Evolutionary conservation across 495 filamentous ascomycete genomes (phyloP).

Genomic region (Annulohypoxylon bovei): DNA sequence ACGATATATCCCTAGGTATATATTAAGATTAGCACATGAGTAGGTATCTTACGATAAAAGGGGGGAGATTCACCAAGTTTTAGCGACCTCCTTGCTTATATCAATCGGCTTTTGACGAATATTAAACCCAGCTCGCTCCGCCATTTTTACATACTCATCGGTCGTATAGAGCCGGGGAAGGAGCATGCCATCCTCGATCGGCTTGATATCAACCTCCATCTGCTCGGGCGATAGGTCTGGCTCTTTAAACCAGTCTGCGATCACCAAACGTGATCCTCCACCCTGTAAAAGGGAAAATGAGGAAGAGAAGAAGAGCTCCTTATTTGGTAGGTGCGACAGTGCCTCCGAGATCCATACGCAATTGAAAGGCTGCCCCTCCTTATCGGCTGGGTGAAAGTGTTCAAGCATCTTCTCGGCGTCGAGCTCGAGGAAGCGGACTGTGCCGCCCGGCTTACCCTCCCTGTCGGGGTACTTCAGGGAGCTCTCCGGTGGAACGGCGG

Average conservation of each 20-base stretch:
- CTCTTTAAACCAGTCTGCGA: constrained; percentile 67
- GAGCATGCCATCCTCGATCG: constrained; percentile 69
- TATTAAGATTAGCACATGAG: not conserved
- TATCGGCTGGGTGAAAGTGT: constrained; percentile 48
- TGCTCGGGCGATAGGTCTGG: constrained; percentile 54
- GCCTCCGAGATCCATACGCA: constrained; percentile 69
- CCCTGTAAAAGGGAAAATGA: constrained; percentile 56
- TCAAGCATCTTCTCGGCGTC: constrained; percentile 68
- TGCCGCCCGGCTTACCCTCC: constrained; percentile 41
- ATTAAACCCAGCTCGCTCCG: constrained; percentile 55
- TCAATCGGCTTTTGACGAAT: constrained; percentile 59
- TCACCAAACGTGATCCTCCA: constrained; percentile 53
- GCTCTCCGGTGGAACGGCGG: constrained; percentile 12
- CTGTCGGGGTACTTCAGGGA: constrained; percentile 49
- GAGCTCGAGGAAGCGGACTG: constrained; percentile 62
- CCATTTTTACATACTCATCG: constrained; percentile 60
- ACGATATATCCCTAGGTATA: constrained; percentile 69
- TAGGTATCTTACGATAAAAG: not conserved
- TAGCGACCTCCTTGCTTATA: constrained; percentile 65
- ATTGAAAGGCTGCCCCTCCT: constrained; percentile 53
- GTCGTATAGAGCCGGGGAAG: constrained; percentile 62
- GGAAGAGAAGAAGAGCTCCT: constrained; percentile 64
- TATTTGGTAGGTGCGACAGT: constrained; percentile 66
- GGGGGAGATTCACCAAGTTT: constrained; percentile 60
- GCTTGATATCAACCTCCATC: constrained; percentile 62